Base-by-base conservation (phyloP, 2,329 filamentous ascomycete genomes). In the Fusarium odoratissimum region DNA sequence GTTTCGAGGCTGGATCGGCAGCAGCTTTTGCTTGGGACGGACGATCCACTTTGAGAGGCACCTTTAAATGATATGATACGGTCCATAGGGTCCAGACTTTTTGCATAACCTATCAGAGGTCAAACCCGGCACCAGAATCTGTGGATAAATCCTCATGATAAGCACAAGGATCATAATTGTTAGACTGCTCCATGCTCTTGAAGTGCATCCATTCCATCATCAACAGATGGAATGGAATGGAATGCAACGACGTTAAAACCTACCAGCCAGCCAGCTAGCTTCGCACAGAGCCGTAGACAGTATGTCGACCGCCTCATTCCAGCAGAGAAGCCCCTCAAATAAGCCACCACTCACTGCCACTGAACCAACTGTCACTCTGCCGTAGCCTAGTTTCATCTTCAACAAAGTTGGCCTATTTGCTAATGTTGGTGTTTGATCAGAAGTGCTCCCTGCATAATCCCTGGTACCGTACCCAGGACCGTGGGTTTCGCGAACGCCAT, bases 1-100 rank as follows among this genome's bases (percentile, higher is more conserved):
- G 51, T 73, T 74, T 70, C 37, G 62, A 67, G 38, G 57, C 49
- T 45, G 33, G 72, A 74, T 74, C 72, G 72, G 58, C 65, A 46
- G 51, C 46, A 17, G 52, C 61, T 38, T 67, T 64, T 51, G 17
- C 28, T 52, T 57, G 23, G 19, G 44, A 14, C 25, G 16, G 33
- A 12, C 31, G 46, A 35, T 54, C 65, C 61, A 73, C 71, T 45
- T 45, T 51, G 31, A 41, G 25, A 28, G 66, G 33, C n/a, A 60
- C 51, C 44, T 48, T 63, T 48, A 63, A 56, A 48, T 64, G 64
- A 40, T 28, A 48, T 64, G 66, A 64, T 44, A 48, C 40, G 44
- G 54, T 44, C 58, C 42, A 48, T 33, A 41, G 38, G 45, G 52
- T 69, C 66, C 68, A 69, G 66, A 69, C 64, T 28, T n/a, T 57